Evolutionary conservation across 73 alveolate genomes (phyloP).

Genomic region (Strombidium stylifer): DNA sequence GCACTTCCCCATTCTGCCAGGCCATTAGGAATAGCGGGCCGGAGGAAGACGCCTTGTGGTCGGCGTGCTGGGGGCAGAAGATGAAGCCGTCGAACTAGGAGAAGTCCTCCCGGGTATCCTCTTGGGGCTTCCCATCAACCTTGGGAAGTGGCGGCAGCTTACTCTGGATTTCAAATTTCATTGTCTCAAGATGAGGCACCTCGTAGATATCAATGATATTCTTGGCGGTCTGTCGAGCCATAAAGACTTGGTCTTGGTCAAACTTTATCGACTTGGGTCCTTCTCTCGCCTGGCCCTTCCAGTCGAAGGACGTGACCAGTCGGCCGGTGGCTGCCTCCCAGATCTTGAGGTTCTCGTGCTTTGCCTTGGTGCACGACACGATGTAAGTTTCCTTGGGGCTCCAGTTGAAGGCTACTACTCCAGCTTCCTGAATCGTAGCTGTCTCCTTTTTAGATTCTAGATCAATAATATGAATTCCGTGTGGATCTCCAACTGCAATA

Average conservation of each 20-base stretch:
- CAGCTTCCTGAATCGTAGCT: not conserved
- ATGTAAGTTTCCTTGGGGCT: conserved; percentile 23
- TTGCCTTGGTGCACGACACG: too few species aligned
- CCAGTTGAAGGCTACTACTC: not conserved
- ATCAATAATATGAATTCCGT: conserved; percentile 5
- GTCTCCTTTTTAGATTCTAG: not conserved
- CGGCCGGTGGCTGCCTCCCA: conserved; percentile 24
- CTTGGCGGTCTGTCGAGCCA: conserved; percentile 20
- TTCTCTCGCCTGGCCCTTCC: conserved; percentile 43
- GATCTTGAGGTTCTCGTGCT: conserved; percentile 24
- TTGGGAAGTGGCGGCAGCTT: too few species aligned
- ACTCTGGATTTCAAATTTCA: not conserved
- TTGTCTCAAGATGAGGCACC: not conserved
- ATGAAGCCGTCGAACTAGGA: conserved; percentile 17
- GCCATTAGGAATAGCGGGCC: conserved; percentile 2
- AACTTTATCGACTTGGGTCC: conserved; percentile 25
- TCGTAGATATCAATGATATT: conserved; percentile 15
- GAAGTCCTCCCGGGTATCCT: not conserved
- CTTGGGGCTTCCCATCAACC: too few species aligned
- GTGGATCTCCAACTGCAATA: not conserved
- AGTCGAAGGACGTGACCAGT: conserved; percentile 21
- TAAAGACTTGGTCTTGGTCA: conserved; percentile 21
- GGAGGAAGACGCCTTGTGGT: not conserved
- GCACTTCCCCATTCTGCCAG: conserved; percentile 21
- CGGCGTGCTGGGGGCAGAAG: conserved; percentile 14